Percentiles rank a stretch among this genome's conserved stretches.
Conservation (phyloP, 225 moss, liverwort and hornwort genomes). For the Polytrichum commune region DNA sequence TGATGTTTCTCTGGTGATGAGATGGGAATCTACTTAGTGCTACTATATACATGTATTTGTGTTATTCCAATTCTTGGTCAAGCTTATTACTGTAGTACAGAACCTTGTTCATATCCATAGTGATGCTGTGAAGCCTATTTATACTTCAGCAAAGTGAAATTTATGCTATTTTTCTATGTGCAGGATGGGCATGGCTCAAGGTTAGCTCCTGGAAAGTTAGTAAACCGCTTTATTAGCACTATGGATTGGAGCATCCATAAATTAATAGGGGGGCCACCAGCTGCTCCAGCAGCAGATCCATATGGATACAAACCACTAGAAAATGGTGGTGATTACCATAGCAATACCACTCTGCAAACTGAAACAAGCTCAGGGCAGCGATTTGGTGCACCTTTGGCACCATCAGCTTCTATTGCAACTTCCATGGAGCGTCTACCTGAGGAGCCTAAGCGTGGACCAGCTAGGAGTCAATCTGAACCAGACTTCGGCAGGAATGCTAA, state of each 20-base stretch:
- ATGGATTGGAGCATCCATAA: slow-evolving; percentile 77
- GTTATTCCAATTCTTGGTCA: too few relatives aligned
- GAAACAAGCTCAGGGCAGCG: slow-evolving; percentile 46
- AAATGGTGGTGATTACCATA: slow-evolving; percentile 27
- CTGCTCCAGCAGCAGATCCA: slow-evolving; percentile 40
- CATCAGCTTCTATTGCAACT: slow-evolving; percentile 69
- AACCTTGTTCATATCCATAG: too few relatives aligned
- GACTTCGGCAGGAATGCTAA: slow-evolving; percentile 83
- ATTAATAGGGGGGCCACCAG: slow-evolving; percentile 83
- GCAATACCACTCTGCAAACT: slow-evolving; percentile 25
- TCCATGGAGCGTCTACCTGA: slow-evolving; percentile 76
- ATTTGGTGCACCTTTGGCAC: slow-evolving; percentile 42
- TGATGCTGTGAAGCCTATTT: too few relatives aligned
- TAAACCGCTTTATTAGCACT: slow-evolving; percentile 51
- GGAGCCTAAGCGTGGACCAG: slow-evolving; percentile 55
- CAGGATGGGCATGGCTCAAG: slow-evolving; percentile 79
- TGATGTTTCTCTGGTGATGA: too few relatives aligned
- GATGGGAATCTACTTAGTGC: too few relatives aligned
- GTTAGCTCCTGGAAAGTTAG: slow-evolving; percentile 77
- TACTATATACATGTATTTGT: too few relatives aligned
- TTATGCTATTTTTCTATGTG: slow-evolving; percentile 6
- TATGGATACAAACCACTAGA: slow-evolving; percentile 36
- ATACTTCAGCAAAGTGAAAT: too few relatives aligned
- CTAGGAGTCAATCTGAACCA: slow-evolving; percentile 88
- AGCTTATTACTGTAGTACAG: too few relatives aligned